Conservation (phyloP, 108 stramenopile species). For the Mediolabrus comicus region DNA sequence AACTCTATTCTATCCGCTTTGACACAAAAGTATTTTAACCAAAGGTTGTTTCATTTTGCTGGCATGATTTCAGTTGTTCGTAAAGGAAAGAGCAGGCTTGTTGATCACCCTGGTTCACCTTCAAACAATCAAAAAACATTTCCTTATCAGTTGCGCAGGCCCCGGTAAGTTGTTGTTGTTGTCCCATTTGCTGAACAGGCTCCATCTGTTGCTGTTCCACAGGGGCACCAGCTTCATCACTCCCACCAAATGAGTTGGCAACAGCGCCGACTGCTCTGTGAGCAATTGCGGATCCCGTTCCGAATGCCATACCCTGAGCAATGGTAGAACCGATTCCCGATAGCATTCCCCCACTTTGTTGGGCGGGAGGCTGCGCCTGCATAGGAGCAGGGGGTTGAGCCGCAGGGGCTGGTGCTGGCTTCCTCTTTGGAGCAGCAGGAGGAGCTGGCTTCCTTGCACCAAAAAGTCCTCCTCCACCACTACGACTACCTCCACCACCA, state of each 20-base stretch:
- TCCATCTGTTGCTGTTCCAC: slow-evolving; percentile 22
- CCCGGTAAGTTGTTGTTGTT: slow-evolving; percentile 50
- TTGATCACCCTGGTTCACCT: slow-evolving; percentile 88
- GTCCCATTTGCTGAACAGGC: slow-evolving; percentile 7
- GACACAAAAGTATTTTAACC: too few species aligned
- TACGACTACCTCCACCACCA: slow-evolving; percentile 5
- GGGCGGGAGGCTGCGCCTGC: slow-evolving; percentile 45
- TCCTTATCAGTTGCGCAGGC: slow-evolving; percentile 88
- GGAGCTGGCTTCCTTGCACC: slow-evolving; percentile 4
- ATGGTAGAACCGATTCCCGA: slow-evolving; percentile 95
- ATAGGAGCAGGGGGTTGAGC: slow-evolving; percentile 46
- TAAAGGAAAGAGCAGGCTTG: slow-evolving; percentile 89
- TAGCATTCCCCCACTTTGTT: slow-evolving; percentile 89
- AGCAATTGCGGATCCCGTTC: slow-evolving; percentile 95
- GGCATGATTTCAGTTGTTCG: slow-evolving; percentile 89
- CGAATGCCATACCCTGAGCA: slow-evolving; percentile 98
- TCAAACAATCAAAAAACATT: slow-evolving; percentile 92
- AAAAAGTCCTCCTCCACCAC: slow-evolving; percentile 32
- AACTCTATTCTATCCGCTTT: too few species aligned
- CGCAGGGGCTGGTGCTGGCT: slow-evolving; percentile 37
- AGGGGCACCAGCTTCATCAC: slow-evolving; percentile 16
- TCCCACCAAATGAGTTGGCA: slow-evolving; percentile 72
- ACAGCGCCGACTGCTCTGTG: slow-evolving; percentile 91
- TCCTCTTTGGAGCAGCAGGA: slow-evolving; percentile 10
- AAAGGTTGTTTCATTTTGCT: slow-evolving; percentile 53